Percentiles rank a stretch among this genome's conserved stretches.
These are phyloP conservation scores for Castanea crenata DNA, from an alignment of 306 rosid genomes.

Conservation along the genomic window DNA sequence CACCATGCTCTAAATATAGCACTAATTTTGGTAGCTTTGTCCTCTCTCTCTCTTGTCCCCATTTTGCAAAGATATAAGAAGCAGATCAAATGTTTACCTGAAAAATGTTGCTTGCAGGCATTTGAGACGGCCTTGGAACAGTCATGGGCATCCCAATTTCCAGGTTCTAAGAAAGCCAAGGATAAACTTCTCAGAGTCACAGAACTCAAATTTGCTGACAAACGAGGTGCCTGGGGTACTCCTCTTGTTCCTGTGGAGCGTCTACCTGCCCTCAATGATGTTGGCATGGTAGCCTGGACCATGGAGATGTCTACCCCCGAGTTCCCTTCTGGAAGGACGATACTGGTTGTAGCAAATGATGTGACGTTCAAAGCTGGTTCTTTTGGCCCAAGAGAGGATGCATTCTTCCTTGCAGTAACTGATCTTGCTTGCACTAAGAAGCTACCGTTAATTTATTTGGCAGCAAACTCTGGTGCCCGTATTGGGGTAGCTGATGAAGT, in stretches of 20 bases:
- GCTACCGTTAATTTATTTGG: conserved; percentile 87
- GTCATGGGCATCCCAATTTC: conserved; percentile 65
- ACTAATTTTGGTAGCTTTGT: conserved; percentile 5
- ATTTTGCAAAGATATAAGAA: background rate
- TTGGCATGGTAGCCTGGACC: conserved; percentile 96
- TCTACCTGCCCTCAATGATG: conserved; percentile 75
- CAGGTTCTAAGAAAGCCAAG: conserved; percentile 40
- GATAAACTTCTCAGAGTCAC: conserved; percentile 63
- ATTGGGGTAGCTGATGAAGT: conserved; percentile 97
- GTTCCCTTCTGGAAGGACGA: conserved; percentile 87
- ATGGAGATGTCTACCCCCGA: conserved; percentile 95
- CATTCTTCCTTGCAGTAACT: conserved; percentile 87
- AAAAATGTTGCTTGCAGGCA: conserved; percentile 59
- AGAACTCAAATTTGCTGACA: conserved; percentile 78
- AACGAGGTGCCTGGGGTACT: conserved; percentile 80
- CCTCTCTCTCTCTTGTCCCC: background rate
- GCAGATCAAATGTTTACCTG: conserved; percentile 22
- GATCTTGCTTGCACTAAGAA: conserved; percentile 86
- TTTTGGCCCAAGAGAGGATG: conserved; percentile 95
- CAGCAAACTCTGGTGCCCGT: conserved; percentile 98
- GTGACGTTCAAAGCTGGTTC: conserved; percentile 98
- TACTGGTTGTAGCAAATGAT: conserved; percentile 82
- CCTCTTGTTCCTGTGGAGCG: conserved; percentile 69
- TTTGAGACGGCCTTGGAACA: conserved; percentile 82
- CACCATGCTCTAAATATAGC: conserved; percentile 12